A percentile compares a stretch with the other conserved stretches of the same genome.
These are phyloP conservation scores for Sporisorium exsertum DNA, from an alignment of 1,284 basidiomycete genomes.

Conservation along the genomic window DNA sequence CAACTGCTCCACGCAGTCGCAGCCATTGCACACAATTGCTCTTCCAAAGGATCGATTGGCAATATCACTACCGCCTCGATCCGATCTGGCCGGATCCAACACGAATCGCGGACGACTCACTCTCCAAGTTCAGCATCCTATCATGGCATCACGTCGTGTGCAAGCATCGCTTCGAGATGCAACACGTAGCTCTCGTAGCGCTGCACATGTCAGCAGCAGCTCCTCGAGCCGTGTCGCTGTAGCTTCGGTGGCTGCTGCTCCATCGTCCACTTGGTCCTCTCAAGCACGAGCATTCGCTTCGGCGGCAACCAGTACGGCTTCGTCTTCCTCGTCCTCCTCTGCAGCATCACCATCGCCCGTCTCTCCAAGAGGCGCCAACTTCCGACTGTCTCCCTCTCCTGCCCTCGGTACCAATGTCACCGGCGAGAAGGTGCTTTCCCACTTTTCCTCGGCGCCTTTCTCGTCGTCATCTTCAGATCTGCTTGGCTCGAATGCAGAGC, in stretches of 20 bases:
- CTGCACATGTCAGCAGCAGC: neutral
- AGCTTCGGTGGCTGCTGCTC: neutral
- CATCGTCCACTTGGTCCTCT: conserved; percentile 9
- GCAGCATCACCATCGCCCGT: conserved; percentile 24
- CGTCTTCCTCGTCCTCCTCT: conserved; percentile 21
- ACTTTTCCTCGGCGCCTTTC: conserved; percentile 40
- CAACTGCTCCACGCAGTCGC: neutral
- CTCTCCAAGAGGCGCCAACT: conserved; percentile 11
- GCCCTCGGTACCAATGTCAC: conserved; percentile 35
- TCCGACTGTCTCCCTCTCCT: conserved; percentile 11
- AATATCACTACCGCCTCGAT: neutral
- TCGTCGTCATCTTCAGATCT: conserved; percentile 37
- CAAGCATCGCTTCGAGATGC: conserved; percentile 23
- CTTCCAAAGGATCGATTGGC: no score
- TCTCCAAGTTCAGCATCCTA: conserved; percentile 1
- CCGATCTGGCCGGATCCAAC: neutral
- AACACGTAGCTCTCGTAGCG: conserved; percentile 8
- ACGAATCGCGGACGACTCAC: neutral
- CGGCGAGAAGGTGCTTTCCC: conserved; percentile 40
- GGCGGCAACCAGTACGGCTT: conserved; percentile 27
- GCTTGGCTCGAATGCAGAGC: conserved; percentile 45
- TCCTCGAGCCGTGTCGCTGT: conserved; percentile 13
- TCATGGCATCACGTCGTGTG: conserved; percentile 32
- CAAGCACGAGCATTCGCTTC: conserved; percentile 24
- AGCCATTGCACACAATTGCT: neutral